These are phyloP conservation scores for Meyerozyma elateridarum DNA, from an alignment of 1,139 yeast species.

Conservation along the genomic window DNA sequence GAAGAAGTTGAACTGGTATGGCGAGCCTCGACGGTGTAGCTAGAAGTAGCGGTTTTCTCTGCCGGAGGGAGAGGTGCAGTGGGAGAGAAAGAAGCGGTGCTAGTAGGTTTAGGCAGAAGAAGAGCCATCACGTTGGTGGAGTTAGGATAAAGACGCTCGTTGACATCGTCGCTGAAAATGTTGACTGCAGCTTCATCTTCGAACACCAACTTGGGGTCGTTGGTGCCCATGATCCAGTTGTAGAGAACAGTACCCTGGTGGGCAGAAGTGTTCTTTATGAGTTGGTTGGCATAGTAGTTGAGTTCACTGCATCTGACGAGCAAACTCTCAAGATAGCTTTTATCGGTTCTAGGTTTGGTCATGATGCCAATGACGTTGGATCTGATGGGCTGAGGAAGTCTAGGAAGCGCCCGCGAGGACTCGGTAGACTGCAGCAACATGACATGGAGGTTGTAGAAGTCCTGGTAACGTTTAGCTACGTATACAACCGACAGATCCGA, in stretches of 20 bases:
- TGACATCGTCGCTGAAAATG: conserved; percentile 4
- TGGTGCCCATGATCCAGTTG: conserved; percentile 1
- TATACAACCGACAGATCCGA: conserved; percentile 10
- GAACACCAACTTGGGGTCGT: background rate
- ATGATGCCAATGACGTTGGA: background rate
- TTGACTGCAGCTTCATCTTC: background rate
- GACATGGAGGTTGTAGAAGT: conserved; percentile 18
- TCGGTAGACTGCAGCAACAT: conserved; percentile 5
- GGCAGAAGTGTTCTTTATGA: background rate
- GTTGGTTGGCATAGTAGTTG: conserved; percentile 4
- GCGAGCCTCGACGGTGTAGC: no score
- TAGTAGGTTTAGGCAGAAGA: background rate
- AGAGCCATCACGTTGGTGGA: conserved; percentile 5
- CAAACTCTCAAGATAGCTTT: conserved; percentile 1
- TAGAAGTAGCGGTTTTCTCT: no score
- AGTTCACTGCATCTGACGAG: conserved; percentile 5
- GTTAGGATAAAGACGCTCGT: conserved; percentile 2
- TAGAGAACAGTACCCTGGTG: conserved; percentile 2
- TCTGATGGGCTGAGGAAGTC: conserved; percentile 2
- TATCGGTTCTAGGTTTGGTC: conserved; percentile 1
- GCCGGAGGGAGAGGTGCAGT: background rate
- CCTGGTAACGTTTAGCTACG: conserved; percentile 19
- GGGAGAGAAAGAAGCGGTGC: conserved; percentile 1
- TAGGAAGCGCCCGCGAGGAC: conserved; percentile 3
- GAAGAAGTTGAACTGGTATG: background rate